These are phyloP conservation scores for Chalciporus piperatus DNA, from an alignment of 768 basidiomycete genomes.

Conservation along the genomic window DNA sequence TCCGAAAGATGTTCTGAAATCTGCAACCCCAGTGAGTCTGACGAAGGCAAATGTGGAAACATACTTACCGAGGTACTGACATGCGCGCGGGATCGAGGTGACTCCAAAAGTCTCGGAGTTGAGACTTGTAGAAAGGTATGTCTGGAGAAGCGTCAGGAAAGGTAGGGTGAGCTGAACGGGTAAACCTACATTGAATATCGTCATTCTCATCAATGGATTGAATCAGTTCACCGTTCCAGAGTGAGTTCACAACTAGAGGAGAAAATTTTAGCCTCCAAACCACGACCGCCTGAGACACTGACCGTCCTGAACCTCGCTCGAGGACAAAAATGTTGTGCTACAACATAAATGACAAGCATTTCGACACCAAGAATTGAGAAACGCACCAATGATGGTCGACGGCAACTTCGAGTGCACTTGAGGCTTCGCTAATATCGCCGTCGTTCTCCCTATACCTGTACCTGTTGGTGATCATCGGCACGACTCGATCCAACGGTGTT, in stretches of 20 bases:
- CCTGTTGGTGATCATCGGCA: slow-evolving; percentile 73
- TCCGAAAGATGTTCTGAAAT: slow-evolving; percentile 84
- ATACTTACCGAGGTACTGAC: slow-evolving; percentile 66
- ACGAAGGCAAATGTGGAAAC: neutral
- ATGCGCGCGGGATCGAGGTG: slow-evolving; percentile 77
- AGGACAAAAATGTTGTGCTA: slow-evolving; percentile 82
- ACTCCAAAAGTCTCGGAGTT: slow-evolving; percentile 56
- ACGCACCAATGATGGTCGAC: slow-evolving; percentile 85
- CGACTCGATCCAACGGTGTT: slow-evolving; percentile 58
- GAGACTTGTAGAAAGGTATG: slow-evolving; percentile 59
- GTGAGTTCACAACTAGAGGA: slow-evolving; percentile 63
- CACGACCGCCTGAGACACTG: slow-evolving; percentile 9
- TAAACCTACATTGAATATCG: slow-evolving; percentile 70
- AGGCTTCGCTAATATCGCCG: slow-evolving; percentile 70
- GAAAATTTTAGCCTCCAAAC: slow-evolving; percentile 5
- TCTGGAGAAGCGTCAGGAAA: slow-evolving; percentile 42
- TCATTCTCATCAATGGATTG: slow-evolving; percentile 73
- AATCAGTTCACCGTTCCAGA: slow-evolving; percentile 83
- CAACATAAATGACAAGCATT: slow-evolving; percentile 1
- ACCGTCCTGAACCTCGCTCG: slow-evolving; percentile 83
- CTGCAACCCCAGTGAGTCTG: slow-evolving; percentile 31
- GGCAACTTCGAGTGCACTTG: slow-evolving; percentile 84
- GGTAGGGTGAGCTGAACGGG: neutral
- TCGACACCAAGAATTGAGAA: neutral
- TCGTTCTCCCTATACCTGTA: slow-evolving; percentile 71